phyloP scores from a whole-genome alignment of 371 early-diverging fungal species.

The Haplosporangium sp. region DNA sequence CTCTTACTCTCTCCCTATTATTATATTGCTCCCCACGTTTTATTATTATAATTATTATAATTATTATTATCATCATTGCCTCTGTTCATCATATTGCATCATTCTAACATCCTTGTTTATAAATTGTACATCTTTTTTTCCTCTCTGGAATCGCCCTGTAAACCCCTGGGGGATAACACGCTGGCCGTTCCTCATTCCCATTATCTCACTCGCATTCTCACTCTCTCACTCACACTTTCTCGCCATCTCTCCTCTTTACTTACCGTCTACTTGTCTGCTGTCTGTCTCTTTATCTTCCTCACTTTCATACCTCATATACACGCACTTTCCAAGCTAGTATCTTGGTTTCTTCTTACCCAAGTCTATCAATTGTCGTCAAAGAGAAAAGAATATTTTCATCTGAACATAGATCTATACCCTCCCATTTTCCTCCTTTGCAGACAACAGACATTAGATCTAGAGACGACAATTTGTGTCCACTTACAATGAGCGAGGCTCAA shows the following conservation, averaged over 20 bases:
- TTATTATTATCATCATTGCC: background rate
- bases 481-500: constrained; percentile 25
- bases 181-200: constrained; percentile 2
- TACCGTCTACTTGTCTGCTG: background rate
- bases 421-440: background rate
- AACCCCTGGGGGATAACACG: constrained; percentile 1
- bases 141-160: background rate
- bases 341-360: background rate
- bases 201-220: background rate
- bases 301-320: background rate
- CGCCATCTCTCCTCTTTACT: background rate
- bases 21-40: no score
- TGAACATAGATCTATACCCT: constrained; percentile 9
- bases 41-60: background rate
- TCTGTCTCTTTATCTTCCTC: background rate
- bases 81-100: background rate
- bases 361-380: background rate
- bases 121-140: constrained; percentile 2
- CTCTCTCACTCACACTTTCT: background rate
- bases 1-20: background rate
- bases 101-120: background rate
- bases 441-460: no score
- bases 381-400: background rate
- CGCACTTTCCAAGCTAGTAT: background rate
- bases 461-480: background rate